Evolutionary conservation across 169 alveolate species (phyloP).

Genomic region (Plasmodium reichenowi): DNA sequence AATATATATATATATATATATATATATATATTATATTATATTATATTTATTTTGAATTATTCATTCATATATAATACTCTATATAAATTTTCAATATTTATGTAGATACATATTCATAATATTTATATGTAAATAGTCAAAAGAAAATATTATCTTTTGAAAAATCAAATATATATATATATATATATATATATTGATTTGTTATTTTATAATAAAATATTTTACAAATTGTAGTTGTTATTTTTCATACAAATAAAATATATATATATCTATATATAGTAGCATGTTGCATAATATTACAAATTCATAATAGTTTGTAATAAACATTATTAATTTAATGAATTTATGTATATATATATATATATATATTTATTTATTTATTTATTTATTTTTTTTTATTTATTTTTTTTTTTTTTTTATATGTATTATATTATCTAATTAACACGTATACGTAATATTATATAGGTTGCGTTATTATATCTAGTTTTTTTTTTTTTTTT

Average conservation of each 20-base stretch:
- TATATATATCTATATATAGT: conserved; percentile 5
- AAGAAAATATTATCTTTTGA: neutral
- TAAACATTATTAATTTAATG: conserved; percentile 17
- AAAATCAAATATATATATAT: neutral
- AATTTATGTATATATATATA: neutral
- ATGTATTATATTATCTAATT: neutral
- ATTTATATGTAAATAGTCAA: too few species aligned
- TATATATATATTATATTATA: too few species aligned
- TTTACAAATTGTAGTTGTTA: conserved; percentile 23
- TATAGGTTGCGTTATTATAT: neutral
- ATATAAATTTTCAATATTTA: too few species aligned
- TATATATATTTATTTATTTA: neutral
- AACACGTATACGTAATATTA: neutral
- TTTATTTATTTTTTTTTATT: neutral
- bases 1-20: too few species aligned
- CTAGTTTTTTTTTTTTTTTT: too few species aligned
- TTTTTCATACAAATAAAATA: neutral
- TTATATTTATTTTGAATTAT: too few species aligned
- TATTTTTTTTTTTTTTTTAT: neutral
- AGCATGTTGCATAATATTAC: neutral
- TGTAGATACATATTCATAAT: too few species aligned
- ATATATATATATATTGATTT: conserved; percentile 13
- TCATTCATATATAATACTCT: too few species aligned
- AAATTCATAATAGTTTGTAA: conserved; percentile 57
- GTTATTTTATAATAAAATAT: conserved; percentile 10